These are phyloP conservation scores for Arthroderma sp. DNA, from an alignment of 2,329 filamentous ascomycete genomes.

Conservation along the genomic window DNA sequence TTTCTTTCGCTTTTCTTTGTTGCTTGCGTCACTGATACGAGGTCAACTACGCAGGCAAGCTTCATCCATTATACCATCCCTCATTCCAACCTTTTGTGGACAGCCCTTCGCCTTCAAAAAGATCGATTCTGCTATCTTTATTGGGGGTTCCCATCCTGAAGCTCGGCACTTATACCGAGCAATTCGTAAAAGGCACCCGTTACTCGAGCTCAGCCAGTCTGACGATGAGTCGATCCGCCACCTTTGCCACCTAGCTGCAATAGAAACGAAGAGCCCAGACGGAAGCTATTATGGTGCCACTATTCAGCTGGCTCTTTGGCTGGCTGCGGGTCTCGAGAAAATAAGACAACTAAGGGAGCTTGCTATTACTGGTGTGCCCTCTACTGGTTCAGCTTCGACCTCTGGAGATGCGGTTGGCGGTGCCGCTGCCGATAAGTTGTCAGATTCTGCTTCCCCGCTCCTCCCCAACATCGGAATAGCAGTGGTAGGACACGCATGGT, in stretches of 20 bases:
- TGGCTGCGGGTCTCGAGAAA: conserved; percentile 6
- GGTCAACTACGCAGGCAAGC: no score
- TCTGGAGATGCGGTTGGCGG: no score
- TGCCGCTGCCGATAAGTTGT: neutral
- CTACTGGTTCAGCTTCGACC: no score
- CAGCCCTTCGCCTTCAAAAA: neutral
- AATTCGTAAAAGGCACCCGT: neutral
- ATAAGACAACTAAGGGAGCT: neutral
- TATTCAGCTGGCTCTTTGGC: conserved; percentile 5
- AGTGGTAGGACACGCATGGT: conserved; percentile 5
- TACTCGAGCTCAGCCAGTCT: neutral
- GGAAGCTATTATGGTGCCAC: conserved; percentile 5
- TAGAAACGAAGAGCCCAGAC: conserved; percentile 5
- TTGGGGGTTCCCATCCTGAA: neutral
- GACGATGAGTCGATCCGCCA: neutral
- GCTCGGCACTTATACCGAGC: neutral
- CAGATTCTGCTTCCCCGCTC: neutral
- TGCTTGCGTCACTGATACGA: no score
- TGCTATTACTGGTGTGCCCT: no score
- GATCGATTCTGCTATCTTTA: neutral
- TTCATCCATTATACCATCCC: no score
- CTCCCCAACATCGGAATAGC: conserved; percentile 3
- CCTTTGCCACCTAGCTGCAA: conserved; percentile 1
- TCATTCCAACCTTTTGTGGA: no score
- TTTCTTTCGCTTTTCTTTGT: no score